A percentile compares a stretch with the other conserved stretches of the same genome.
These are phyloP conservation scores for Arachnomyces sp. DNA, from an alignment of 2,329 filamentous ascomycete species.

Conservation along the genomic window DNA sequence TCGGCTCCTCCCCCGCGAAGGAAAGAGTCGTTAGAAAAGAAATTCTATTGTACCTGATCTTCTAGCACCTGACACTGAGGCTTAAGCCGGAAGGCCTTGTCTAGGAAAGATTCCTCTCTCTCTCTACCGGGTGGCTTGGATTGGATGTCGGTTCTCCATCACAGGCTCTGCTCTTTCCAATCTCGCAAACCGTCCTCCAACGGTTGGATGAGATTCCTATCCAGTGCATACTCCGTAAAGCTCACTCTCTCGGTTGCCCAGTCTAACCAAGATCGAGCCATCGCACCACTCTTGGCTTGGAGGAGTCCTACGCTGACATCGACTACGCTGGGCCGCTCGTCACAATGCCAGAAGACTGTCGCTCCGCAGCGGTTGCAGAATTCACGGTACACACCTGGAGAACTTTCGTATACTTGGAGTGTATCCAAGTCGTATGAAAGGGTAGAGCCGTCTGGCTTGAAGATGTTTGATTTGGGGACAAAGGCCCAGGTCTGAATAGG, in stretches of 20 bases:
- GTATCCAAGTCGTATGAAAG: conserved; percentile 35
- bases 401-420: conserved; percentile 49
- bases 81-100: no score
- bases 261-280: conserved; percentile 53
- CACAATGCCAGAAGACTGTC: conserved; percentile 55
- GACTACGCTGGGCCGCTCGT: conserved; percentile 47
- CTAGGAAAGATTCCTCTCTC: no score
- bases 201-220: conserved; percentile 22
- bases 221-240: conserved; percentile 49
- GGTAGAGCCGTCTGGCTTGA: conserved; percentile 31
- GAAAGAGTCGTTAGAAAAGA: no score
- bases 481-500: conserved; percentile 62
- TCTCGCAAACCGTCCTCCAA: conserved; percentile 19
- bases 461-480: conserved; percentile 53
- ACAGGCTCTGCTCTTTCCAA: neutral
- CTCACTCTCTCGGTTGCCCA: conserved; percentile 56
- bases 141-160: no score
- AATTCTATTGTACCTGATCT: no score
- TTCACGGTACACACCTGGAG: conserved; percentile 46
- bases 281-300: conserved; percentile 43
- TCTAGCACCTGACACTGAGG: no score
- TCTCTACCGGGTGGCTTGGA: no score
- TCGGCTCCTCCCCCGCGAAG: no score
- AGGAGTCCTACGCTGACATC: conserved; percentile 59
- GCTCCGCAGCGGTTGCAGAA: conserved; percentile 59